A percentile compares a stretch with the other conserved stretches of the same genome.
Evolutionary conservation across 2,329 filamentous ascomycete genomes (phyloP).

Genomic region (Diplodia corticola): DNA sequence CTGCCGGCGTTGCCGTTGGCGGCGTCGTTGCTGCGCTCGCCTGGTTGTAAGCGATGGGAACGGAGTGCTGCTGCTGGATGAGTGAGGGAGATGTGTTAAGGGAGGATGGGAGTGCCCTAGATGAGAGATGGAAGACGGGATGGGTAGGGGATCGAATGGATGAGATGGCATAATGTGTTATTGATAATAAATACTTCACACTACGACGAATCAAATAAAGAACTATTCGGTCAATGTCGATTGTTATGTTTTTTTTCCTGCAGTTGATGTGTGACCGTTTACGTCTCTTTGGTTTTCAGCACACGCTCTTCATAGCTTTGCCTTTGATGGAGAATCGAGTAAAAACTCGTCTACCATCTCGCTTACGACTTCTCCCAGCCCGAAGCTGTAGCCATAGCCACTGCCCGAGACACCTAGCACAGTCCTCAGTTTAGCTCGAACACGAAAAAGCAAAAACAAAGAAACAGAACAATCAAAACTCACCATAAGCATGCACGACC

Average conservation of each 20-base stretch:
- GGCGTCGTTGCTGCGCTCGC: slow-evolving; percentile 26
- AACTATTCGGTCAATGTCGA: background rate
- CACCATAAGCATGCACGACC: slow-evolving; percentile 35
- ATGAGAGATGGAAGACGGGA: background rate
- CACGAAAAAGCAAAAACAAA: background rate
- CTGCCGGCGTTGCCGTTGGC: slow-evolving; percentile 24
- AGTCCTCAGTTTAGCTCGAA: background rate
- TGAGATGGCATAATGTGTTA: slow-evolving; percentile 1
- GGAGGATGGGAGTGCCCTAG: background rate
- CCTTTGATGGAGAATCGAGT: background rate
- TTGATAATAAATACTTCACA: background rate
- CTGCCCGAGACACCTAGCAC: slow-evolving; percentile 27
- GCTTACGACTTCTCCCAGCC: slow-evolving; percentile 25
- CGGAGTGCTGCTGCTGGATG: no score
- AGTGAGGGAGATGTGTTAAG: no score
- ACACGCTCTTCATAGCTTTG: background rate
- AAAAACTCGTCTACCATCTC: slow-evolving; percentile 24
- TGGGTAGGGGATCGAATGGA: background rate
- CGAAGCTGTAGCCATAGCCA: slow-evolving; percentile 34
- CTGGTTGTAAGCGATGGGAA: slow-evolving; percentile 26
- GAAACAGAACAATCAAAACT: background rate
- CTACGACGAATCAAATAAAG: background rate
- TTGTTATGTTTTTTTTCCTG: background rate
- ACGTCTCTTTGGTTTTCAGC: background rate
- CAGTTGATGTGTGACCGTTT: background rate